Evolutionary conservation across 257 asterid species (phyloP).

Genomic region (Penstemon davidsonii): DNA sequence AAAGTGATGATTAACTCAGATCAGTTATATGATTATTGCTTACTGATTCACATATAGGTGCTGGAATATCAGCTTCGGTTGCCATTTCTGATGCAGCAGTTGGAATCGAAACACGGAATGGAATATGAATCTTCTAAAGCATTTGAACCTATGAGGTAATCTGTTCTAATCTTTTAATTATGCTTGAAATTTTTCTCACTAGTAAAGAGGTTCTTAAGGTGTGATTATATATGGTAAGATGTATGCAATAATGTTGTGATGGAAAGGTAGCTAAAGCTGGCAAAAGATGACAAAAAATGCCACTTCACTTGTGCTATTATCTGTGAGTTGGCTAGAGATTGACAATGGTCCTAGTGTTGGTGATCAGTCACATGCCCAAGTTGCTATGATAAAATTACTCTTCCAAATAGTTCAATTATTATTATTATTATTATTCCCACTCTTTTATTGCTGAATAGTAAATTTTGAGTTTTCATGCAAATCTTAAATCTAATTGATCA

Average conservation of each 20-base stretch:
- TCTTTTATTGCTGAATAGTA: constrained; percentile 24
- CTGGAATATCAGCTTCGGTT: constrained; percentile 40
- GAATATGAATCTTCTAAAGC: constrained; percentile 21
- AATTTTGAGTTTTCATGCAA: background rate
- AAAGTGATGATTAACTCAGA: background rate
- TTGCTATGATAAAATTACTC: constrained; percentile 32
- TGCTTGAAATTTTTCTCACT: constrained; percentile 14
- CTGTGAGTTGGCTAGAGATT: constrained; percentile 40
- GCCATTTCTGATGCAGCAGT: constrained; percentile 39
- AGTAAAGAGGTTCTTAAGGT: constrained; percentile 29
- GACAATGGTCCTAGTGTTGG: constrained; percentile 39
- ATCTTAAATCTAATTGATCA: too few relatives aligned
- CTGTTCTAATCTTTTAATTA: constrained; percentile 15
- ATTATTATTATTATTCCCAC: constrained; percentile 15
- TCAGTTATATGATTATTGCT: constrained; percentile 23
- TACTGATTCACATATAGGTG: constrained; percentile 41
- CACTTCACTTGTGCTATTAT: constrained; percentile 49
- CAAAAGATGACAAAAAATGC: constrained; percentile 59
- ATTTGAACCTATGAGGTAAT: constrained; percentile 28
- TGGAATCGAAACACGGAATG: constrained; percentile 23
- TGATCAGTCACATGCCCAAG: constrained; percentile 49
- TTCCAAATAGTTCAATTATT: constrained; percentile 26
- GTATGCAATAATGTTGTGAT: constrained; percentile 37
- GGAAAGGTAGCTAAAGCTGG: constrained; percentile 39
- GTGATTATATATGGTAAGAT: constrained; percentile 27